phyloP scores from a whole-genome alignment of 140 eudicot genomes.

The Senecio squalidus region DNA sequence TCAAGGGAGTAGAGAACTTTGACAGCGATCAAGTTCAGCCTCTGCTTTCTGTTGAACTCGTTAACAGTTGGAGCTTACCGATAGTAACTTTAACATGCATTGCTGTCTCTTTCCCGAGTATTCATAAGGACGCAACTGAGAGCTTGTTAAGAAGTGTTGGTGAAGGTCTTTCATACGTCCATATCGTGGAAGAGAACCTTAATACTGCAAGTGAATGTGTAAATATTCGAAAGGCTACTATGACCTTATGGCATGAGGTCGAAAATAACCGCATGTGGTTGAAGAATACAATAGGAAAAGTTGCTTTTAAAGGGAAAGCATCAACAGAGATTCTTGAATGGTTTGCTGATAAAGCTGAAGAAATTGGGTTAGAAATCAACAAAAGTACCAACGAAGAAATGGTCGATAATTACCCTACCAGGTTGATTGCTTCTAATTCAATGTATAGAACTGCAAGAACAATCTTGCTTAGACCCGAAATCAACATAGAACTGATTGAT shows the following conservation, averaged over 20 bases:
- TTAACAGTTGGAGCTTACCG: conserved; percentile 26
- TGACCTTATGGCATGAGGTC: conserved; percentile 13
- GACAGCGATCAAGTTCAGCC: conserved; percentile 10
- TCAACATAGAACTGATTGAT: background rate
- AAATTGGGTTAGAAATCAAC: background rate
- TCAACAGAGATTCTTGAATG: conserved; percentile 6
- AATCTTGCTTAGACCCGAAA: background rate
- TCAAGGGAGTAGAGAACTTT: conserved; percentile 26
- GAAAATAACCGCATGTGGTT: conserved; percentile 19
- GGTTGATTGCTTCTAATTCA: conserved; percentile 19
- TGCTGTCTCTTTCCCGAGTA: conserved; percentile 19
- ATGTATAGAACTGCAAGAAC: conserved; percentile 16
- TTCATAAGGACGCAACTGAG: background rate
- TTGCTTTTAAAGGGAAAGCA: conserved; percentile 7
- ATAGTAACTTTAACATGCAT: conserved; percentile 26
- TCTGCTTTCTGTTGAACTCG: conserved; percentile 5
- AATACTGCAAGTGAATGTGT: conserved; percentile 2
- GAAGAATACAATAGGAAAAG: background rate
- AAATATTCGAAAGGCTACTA: background rate
- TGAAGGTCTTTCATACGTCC: conserved; percentile 18
- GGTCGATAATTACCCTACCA: background rate
- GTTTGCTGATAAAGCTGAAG: conserved; percentile 12
- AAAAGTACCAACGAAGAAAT: background rate
- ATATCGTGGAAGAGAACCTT: conserved; percentile 17
- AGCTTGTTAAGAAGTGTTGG: conserved; percentile 8